Evolutionary conservation across 106 monocot genomes (phyloP).

Genomic region (Vanilla planifolia): DNA sequence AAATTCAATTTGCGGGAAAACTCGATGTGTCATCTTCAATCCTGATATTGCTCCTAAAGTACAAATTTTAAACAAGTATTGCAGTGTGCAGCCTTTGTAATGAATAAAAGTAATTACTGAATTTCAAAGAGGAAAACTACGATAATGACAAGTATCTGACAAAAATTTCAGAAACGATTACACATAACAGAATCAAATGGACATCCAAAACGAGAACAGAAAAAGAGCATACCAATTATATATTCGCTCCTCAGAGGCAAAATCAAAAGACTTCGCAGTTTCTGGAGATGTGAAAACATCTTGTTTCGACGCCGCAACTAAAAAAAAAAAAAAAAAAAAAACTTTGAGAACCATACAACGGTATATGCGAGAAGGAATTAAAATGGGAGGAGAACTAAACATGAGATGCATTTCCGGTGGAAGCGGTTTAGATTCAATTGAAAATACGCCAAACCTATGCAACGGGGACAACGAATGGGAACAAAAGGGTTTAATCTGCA

Average conservation of each 20-base stretch:
- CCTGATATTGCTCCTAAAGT: too few relatives aligned
- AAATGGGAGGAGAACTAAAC: background rate
- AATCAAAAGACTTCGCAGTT: slow-evolving; percentile 81
- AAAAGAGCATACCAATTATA: slow-evolving; percentile 97
- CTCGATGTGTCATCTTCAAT: too few relatives aligned
- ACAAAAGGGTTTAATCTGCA: slow-evolving; percentile 30
- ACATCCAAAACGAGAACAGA: too few relatives aligned
- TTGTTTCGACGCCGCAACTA: slow-evolving; percentile 34
- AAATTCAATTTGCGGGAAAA: too few relatives aligned
- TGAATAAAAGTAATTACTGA: too few relatives aligned
- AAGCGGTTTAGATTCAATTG: slow-evolving; percentile 13
- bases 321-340: background rate
- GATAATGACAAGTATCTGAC: too few relatives aligned
- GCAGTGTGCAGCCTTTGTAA: too few relatives aligned
- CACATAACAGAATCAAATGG: too few relatives aligned
- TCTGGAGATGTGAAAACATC: slow-evolving; percentile 73
- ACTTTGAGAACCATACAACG: slow-evolving; percentile 1
- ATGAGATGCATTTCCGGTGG: slow-evolving; percentile 21
- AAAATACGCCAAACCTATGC: background rate
- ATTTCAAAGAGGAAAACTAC: too few relatives aligned
- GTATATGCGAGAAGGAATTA: background rate
- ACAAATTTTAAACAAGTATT: too few relatives aligned
- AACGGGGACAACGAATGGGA: slow-evolving; percentile 11
- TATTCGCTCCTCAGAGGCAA: slow-evolving; percentile 78
- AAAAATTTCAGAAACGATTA: too few relatives aligned